Percentiles rank a stretch among this genome's conserved stretches.
These are phyloP conservation scores for Globisporangium okanoganense DNA, from an alignment of 352 stramenopile genomes.

Conservation along the genomic window DNA sequence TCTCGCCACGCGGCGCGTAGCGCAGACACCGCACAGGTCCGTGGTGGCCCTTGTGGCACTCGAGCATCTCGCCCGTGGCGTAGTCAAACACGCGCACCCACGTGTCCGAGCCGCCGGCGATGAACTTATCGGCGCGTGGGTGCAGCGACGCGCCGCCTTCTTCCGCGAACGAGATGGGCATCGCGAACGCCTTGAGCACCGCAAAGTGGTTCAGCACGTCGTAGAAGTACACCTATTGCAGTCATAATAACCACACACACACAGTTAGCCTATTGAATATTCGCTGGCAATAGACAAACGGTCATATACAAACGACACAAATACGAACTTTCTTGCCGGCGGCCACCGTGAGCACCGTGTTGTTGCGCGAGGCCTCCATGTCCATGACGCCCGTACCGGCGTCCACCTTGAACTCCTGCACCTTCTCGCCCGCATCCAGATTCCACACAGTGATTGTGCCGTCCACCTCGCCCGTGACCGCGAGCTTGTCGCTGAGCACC, in stretches of 20 bases:
- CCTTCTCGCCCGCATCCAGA: constrained; percentile 39
- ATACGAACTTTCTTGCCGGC: constrained; percentile 80
- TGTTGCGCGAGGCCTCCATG: constrained; percentile 70
- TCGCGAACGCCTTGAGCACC: constrained; percentile 62
- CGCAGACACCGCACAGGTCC: constrained; percentile 96
- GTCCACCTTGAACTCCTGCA: constrained; percentile 57
- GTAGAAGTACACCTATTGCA: constrained; percentile 95
- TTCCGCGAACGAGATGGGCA: constrained; percentile 90
- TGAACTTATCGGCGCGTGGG: constrained; percentile 81
- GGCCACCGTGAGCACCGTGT: constrained; percentile 85
- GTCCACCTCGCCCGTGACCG: constrained; percentile 71
- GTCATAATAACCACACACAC: background rate
- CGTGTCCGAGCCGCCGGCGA: constrained; percentile 92
- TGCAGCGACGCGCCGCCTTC: constrained; percentile 90
- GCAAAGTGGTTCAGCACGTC: constrained; percentile 68
- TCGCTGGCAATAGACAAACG: background rate
- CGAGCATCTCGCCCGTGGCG: constrained; percentile 86
- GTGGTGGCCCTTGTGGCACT: constrained; percentile 98
- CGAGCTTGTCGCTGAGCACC: constrained; percentile 43
- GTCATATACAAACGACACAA: background rate
- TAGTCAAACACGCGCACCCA: constrained; percentile 97
- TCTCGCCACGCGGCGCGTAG: constrained; percentile 91
- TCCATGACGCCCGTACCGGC: constrained; percentile 76
- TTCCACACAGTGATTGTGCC: constrained; percentile 73
- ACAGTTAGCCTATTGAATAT: background rate